Conservation (phyloP, 805 yeast genomes). For the Tetrapisispora iriomotensis region DNA sequence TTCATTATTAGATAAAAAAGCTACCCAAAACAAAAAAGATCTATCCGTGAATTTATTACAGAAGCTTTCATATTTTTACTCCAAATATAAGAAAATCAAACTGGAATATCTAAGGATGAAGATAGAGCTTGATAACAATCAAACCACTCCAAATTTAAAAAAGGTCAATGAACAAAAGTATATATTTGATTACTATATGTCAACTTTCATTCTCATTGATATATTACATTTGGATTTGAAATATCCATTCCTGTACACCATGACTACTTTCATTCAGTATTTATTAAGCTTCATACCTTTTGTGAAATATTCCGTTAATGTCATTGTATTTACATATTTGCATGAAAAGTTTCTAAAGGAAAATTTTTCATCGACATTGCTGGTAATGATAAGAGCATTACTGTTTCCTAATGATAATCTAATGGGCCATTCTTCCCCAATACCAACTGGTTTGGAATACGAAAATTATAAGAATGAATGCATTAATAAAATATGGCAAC, state of each 20-base stretch:
- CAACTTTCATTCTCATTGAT: constrained; percentile 8
- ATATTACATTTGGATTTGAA: constrained; percentile 1
- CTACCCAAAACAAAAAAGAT: not conserved
- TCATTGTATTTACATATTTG: not conserved
- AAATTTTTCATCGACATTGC: constrained; percentile 10
- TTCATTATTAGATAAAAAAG: not conserved
- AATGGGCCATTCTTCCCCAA: constrained; percentile 39
- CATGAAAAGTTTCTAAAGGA: constrained; percentile 8
- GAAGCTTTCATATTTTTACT: not conserved
- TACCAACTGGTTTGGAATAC: constrained; percentile 35
- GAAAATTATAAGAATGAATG: constrained; percentile 23
- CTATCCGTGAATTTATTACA: not conserved
- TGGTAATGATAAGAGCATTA: constrained; percentile 28
- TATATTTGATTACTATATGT: constrained; percentile 1
- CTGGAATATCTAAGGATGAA: not conserved
- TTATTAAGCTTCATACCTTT: not conserved
- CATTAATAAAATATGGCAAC: constrained; percentile 18
- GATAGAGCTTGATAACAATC: not conserved
- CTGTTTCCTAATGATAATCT: constrained; percentile 41
- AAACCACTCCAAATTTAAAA: not conserved
- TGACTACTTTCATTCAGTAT: constrained; percentile 16
- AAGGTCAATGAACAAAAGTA: not conserved
- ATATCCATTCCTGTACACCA: constrained; percentile 11
- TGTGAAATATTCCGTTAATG: not conserved
- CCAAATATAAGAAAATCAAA: not conserved